Base-by-base conservation (phyloP, 345 rosid genomes). In the Acer campestre region DNA sequence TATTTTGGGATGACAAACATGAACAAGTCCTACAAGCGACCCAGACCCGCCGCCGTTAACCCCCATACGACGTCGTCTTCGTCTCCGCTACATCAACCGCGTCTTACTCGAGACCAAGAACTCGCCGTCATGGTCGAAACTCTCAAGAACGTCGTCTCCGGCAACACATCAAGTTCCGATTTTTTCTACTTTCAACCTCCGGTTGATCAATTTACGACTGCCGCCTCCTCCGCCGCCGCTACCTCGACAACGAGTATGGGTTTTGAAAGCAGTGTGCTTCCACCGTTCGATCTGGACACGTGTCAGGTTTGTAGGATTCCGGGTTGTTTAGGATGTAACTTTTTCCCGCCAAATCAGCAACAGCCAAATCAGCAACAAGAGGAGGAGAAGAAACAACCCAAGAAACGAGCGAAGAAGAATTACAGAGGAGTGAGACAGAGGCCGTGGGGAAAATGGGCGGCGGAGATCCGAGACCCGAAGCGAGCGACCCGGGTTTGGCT, bases 381-480 rank as follows among this genome's bases (percentile, higher is more conserved):
- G 3, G 40, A 70, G 64, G 82, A 63, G 22, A 69, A 67, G 25
- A 58, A 17, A 55, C 44, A 11, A 67, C 71, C 68, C 44, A 79
- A 77, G 76, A 81, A 16, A 78, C 63, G 79, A 72, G 82, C 78
- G 84, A 91, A 87, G 85, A 96, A 88, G 84, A 92, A 88, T 27
- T 96, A 80, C 93, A 87, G 99, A 75, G 99, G 99, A 51, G 99
- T 94, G 67, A 91, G 99, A 80, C 99, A 94, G 82, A 84, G 98
- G 84, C 99, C 99, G 2, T 96, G 98, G 98, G 98, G 99, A 0
- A 96, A 93, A 76, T 96, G 97, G 89, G 98, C 99, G 2, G 93
- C 99, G 13, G 99, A 96, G 90, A 96, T 96, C 48, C 85, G 99
- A 11, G 99, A 96, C 76, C 99, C 99, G 0, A 78, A 86, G 75